Base-by-base conservation (phyloP, 148 eudicot genomes). In the Pouteria glomerata region DNA sequence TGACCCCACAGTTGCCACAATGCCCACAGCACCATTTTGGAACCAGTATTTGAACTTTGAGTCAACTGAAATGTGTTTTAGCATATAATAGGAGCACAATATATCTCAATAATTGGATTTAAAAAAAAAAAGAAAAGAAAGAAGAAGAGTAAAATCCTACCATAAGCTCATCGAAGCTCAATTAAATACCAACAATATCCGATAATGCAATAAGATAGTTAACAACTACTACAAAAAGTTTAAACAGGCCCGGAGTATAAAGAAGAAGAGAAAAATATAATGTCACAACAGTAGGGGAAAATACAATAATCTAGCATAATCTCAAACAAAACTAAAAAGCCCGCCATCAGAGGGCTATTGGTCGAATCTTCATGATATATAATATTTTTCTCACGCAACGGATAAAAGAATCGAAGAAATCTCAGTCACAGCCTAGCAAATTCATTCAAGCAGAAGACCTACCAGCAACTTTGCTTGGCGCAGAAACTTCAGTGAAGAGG, bases 211-310 rank as follows among this genome's bases (percentile, higher is more conserved):
- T 6, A 3, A 12, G 15, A 63, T 41, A 12, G 24, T 24, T 10
- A 14, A 35, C 31, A 63, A 8, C 45, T 34, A 61, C n/a, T n/a
- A 16, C 15, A n/a, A 26, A 61, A 35, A 21, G 66, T 18, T 34
- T 6, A 23, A 42, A 15, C 5, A 26, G n/a, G 15, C 24, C 42
- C 39, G 19, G 19, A 63, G 6, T 29, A 18, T 62, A 41, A 57
- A 42, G 68, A 63, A 31, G 31, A 63, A 63, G 68, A 63, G 68
- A 42, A 33, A 41, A 23, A 4, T n/a, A n/a, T n/a, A n/a, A n/a
- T n/a, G n/a, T n/a, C n/a, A n/a, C n/a, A n/a, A n/a, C n/a, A n/a
- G n/a, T n/a, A 7, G 23, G 48, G 8, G 48, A 39, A 39, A 63
- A 21, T 15, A n/a, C 4, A 11, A 39, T 37, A 18, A 63, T 35